Evolutionary conservation across 805 yeast species (phyloP), one percentile per base, ranked within the genome.

Genomic region (Suhomyces kilbournensis): DNA sequence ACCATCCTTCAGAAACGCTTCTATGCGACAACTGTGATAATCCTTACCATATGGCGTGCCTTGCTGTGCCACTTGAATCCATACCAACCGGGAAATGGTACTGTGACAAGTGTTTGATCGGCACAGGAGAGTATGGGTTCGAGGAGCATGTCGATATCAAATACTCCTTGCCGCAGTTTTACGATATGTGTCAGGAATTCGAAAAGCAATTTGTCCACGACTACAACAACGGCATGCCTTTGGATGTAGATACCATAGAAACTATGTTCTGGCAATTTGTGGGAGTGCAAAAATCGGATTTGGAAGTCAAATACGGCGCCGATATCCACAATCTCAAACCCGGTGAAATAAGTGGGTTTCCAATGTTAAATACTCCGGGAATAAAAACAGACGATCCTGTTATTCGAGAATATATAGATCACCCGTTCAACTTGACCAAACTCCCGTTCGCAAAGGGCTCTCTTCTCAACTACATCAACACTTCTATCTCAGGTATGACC

Each of bases 401-500:
- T 23, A 51, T 47, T 52, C 50, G 54, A 50, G 65, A 65, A 5
- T 84, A 84, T 58, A 65, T 77, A 2, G 61, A 76, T 2, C 90
- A 86, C 55, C 87, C 91, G 0, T 89, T 90, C 83, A 90, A 90
- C 62, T 70, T 90, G 56, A 82, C 88, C 17, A 83, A 82, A 53
- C 67, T 90, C 20, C 96, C 97, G 0, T 83, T 78, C 66, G 80
- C 86, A 10, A 68, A 77, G 39, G 87, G 90, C 0, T 88, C 96
- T 0, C 68, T 88, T n/a, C 70, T 88, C 48, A 83, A 84, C 51
- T 81, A 81, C 59, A 77, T 87, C 52, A 80, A 81, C 52, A 79
- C 82, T 17, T 79, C 82, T 30, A 87, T 93, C 2, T 86, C 96
- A 0, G 98, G 98, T 0, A 92, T 92, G 90, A 91, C 97, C 0